A percentile compares a stretch with the other conserved stretches of the same genome.
phyloP scores from a whole-genome alignment of 176 grass and related monocot species.

The Pontederia paniculata region DNA sequence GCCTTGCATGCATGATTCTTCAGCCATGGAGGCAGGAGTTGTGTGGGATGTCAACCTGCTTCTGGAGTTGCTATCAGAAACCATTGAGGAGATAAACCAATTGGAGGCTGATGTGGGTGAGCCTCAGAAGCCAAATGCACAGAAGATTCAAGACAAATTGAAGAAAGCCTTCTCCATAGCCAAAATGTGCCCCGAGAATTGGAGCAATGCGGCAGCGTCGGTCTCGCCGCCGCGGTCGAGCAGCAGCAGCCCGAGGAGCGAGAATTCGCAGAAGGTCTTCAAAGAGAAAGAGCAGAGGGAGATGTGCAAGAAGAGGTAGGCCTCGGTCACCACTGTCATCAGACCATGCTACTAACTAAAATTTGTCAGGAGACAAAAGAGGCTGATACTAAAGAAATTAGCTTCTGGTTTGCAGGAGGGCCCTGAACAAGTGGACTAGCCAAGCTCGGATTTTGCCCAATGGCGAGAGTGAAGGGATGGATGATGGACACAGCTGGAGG shows the following conservation, averaged over 20 bases:
- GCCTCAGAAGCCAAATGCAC: conserved; percentile 12
- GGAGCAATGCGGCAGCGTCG: not conserved
- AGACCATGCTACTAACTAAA: not conserved
- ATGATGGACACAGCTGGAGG: conserved; percentile 62
- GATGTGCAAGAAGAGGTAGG: conserved; percentile 43
- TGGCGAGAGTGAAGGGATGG: conserved; percentile 7
- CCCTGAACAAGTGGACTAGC: conserved; percentile 28
- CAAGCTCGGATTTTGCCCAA: conserved; percentile 16
- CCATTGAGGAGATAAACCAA: conserved; percentile 37
- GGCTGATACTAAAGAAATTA: not conserved
- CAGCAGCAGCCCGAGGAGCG: conserved; percentile 30
- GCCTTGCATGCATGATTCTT: not conserved
- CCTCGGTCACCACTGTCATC: too few species aligned
- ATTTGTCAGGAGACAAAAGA: too few species aligned
- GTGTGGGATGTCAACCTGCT: conserved; percentile 29
- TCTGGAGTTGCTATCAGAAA: conserved; percentile 33
- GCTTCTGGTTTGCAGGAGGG: conserved; percentile 31
- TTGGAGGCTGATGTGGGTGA: conserved; percentile 18
- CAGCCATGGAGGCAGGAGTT: not conserved
- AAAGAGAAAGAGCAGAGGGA: conserved; percentile 23
- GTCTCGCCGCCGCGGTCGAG: conserved; percentile 50
- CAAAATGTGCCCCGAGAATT: conserved; percentile 30
- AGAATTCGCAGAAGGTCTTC: conserved; percentile 5
- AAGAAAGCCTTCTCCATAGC: conserved; percentile 29
- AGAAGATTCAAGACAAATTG: conserved; percentile 26